Evolutionary conservation across 1,284 basidiomycete species (phyloP).

Genomic region (Heterobasidion occidentale): DNA sequence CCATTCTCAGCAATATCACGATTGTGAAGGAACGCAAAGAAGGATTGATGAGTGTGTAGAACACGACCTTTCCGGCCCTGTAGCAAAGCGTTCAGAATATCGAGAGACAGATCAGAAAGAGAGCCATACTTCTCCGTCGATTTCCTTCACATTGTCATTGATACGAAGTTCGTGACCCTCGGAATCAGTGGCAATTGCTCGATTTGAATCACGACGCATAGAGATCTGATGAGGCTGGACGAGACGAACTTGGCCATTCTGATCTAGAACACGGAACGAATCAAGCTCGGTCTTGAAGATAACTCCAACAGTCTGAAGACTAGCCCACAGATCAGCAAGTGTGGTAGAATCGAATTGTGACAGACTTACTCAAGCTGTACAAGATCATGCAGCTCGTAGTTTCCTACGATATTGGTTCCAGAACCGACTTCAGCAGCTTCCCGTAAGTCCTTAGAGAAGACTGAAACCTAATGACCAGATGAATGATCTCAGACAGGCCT

Average conservation of each 20-base stretch:
- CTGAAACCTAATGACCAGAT: slow-evolving; percentile 65
- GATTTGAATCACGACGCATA: slow-evolving; percentile 78
- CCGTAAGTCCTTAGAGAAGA: slow-evolving; percentile 95
- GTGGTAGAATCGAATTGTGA: slow-evolving; percentile 1
- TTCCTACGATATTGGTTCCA: slow-evolving; percentile 82
- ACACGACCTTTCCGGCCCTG: slow-evolving; percentile 88
- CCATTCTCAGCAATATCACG: slow-evolving; percentile 87
- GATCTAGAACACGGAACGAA: slow-evolving; percentile 92
- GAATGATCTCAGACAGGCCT: not conserved
- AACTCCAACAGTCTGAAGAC: slow-evolving; percentile 89
- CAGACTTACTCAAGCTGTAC: slow-evolving; percentile 87
- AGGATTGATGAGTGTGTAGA: slow-evolving; percentile 91
- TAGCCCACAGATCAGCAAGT: slow-evolving; percentile 22
- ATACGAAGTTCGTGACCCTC: slow-evolving; percentile 79
- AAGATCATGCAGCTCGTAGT: slow-evolving; percentile 94
- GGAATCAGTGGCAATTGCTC: slow-evolving; percentile 85
- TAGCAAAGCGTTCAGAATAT: not conserved
- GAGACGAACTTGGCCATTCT: slow-evolving; percentile 82
- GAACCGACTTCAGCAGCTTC: slow-evolving; percentile 95
- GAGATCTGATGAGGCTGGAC: slow-evolving; percentile 96
- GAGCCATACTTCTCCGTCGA: slow-evolving; percentile 72
- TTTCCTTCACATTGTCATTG: slow-evolving; percentile 93
- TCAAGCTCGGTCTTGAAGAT: slow-evolving; percentile 97
- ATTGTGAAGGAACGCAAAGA: slow-evolving; percentile 92
- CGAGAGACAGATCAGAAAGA: not conserved